A percentile compares a stretch with the other conserved stretches of the same genome.
Conservation (phyloP, 768 basidiomycete species). For the Kondoa malvinella region DNA sequence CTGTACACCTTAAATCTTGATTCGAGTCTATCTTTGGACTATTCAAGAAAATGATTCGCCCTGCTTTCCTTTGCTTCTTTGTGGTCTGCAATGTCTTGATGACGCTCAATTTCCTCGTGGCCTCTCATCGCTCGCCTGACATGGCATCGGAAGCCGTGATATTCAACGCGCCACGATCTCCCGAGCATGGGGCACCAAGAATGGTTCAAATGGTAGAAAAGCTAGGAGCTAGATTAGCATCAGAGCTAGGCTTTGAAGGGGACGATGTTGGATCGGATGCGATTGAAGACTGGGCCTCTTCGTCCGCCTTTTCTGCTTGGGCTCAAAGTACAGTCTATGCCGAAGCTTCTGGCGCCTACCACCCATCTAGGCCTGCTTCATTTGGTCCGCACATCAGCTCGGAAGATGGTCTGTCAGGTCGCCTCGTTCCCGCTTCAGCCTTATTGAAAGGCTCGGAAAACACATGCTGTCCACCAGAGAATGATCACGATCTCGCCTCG, state of each 20-base stretch:
- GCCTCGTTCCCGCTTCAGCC: constrained; percentile 72
- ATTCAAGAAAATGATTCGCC: no score
- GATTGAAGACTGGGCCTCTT: not conserved
- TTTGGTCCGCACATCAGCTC: constrained; percentile 1
- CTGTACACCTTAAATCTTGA: no score
- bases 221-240: not conserved
- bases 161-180: no score
- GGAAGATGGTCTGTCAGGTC: constrained; percentile 37
- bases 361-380: not conserved
- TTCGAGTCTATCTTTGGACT: no score
- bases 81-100: no score
- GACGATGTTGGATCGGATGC: not conserved
- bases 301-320: not conserved
- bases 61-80: no score
- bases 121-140: no score
- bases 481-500: not conserved
- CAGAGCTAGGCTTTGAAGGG: not conserved
- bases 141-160: no score
- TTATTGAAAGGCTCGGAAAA: constrained; percentile 48
- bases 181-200: no score
- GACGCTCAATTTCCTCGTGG: no score
- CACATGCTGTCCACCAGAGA: not conserved
- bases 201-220: not conserved
- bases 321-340: not conserved
- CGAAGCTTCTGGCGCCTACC: not conserved